Base-by-base conservation (phyloP, 164 flowering plant genomes). In the Stephania japonica region DNA sequence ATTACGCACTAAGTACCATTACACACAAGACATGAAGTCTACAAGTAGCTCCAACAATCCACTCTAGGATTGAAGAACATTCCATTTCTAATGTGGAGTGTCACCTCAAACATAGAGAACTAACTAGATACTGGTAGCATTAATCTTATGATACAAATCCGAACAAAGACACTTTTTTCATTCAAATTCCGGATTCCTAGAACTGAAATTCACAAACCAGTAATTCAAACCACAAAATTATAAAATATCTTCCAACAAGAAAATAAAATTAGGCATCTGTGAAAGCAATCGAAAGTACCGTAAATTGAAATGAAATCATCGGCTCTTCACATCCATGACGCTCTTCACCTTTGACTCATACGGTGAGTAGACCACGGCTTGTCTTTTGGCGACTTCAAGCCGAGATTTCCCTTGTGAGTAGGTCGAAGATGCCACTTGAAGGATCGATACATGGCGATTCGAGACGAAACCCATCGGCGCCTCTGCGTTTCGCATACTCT, bases 401-500 rank as follows among this genome's bases (percentile, higher is more conserved):
- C 87, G 97, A 6, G 87, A 70, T 71, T 78, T 82, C 1, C 88
- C 98, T 43, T 90, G 86, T 25, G 80, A 16, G 72, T 78, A 88
- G 21, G 85, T 94, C 25, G 88, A 75, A 49, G 89, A 75, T 65
- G 85, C 49, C 2, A 81, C n/a, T 13, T 0, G 83, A 69, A 1
- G 87, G 83, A 65, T 89, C 91, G 89, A 73, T n/a, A 90, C 79
- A 49, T 67, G 16, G 23, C 75, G 74, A 75, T 85, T 87, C 6
- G n/a, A 73, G 71, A 69, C 89, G 90, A 76, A 91, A 91, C 25
- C 82, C 91, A 76, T 92, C 94, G 67, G 81, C 59, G 9, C 93
- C 78, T 4, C 96, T 85, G 41, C 90, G 87, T 75, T 82, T 92
- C 10, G 86, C 73, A 83, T 94, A 92, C 75, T 94, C 96, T 56